A percentile compares a stretch with the other conserved stretches of the same genome.
These are phyloP conservation scores for Yueomyces sinensis DNA, from an alignment of 805 yeast genomes.

Conservation along the genomic window DNA sequence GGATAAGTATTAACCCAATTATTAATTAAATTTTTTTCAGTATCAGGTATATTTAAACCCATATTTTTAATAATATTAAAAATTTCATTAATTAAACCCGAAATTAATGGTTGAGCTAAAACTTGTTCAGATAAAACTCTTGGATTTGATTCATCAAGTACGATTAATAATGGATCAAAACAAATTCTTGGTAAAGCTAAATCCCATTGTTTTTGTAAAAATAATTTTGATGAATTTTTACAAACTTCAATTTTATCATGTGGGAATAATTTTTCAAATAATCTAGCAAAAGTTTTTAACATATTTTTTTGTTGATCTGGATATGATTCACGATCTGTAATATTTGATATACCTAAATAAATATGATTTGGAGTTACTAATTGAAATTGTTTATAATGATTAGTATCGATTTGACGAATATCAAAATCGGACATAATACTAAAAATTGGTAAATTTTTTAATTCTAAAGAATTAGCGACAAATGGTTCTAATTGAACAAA, in stretches of 20 bases:
- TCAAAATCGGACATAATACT: slow-evolving; percentile 55
- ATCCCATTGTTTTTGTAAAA: slow-evolving; percentile 71
- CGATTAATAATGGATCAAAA: slow-evolving; percentile 60
- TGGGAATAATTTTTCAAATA: slow-evolving; percentile 21
- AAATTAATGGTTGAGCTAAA: slow-evolving; percentile 70
- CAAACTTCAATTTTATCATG: slow-evolving; percentile 28
- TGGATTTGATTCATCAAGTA: slow-evolving; percentile 63
- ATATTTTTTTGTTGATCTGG: slow-evolving; percentile 2
- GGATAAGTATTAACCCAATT: slow-evolving; percentile 40
- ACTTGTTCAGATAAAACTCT: slow-evolving; percentile 47
- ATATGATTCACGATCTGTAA: slow-evolving; percentile 1
- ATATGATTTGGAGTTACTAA: slow-evolving; percentile 25
- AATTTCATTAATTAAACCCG: slow-evolving; percentile 69
- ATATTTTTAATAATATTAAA: slow-evolving; percentile 60
- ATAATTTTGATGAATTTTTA: slow-evolving; percentile 29
- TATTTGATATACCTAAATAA: slow-evolving; percentile 26
- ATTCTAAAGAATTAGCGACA: slow-evolving; percentile 32
- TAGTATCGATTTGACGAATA: slow-evolving; percentile 28
- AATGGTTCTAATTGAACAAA: slow-evolving; percentile 64
- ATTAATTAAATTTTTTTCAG: slow-evolving; percentile 43
- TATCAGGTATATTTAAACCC: slow-evolving; percentile 60
- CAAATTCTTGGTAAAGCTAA: slow-evolving; percentile 68
- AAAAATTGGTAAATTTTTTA: slow-evolving; percentile 28
- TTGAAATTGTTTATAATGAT: slow-evolving; percentile 22
- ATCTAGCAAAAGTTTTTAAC: slow-evolving; percentile 19